phyloP scores from a whole-genome alignment of 345 rosid genomes.

The Pistacia atlantica region DNA sequence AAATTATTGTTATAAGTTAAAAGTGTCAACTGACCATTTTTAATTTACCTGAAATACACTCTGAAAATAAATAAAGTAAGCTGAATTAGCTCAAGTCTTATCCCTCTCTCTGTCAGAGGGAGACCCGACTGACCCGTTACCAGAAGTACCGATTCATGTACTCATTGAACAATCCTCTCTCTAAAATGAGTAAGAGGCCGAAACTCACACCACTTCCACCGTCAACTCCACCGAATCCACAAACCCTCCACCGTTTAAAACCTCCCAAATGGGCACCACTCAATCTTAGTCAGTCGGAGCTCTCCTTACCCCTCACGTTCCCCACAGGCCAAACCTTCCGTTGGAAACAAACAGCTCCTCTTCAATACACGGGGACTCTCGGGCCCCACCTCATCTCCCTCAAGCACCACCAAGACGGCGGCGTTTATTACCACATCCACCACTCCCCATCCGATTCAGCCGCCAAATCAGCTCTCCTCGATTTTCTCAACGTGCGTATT shows the following conservation, averaged over 20 bases:
- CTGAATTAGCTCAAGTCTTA: neutral
- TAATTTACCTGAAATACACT: too few species aligned
- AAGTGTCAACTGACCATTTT: too few species aligned
- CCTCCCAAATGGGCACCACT: slow-evolving; percentile 56
- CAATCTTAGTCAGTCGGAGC: slow-evolving; percentile 60
- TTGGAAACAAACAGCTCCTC: slow-evolving; percentile 78
- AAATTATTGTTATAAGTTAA: too few species aligned
- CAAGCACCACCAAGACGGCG: slow-evolving; percentile 56
- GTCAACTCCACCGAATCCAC: slow-evolving; percentile 32
- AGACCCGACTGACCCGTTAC: neutral
- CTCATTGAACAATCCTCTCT: neutral
- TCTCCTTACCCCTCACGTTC: slow-evolving; percentile 76
- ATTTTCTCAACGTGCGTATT: slow-evolving; percentile 66
- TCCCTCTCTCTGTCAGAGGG: neutral
- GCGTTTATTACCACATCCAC: slow-evolving; percentile 59
- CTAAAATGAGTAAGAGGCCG: slow-evolving; percentile 25
- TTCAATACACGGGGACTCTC: slow-evolving; percentile 72
- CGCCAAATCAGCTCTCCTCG: slow-evolving; percentile 64
- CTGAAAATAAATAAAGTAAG: too few species aligned
- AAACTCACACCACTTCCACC: slow-evolving; percentile 35
- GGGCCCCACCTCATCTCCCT: slow-evolving; percentile 81
- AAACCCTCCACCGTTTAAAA: slow-evolving; percentile 7
- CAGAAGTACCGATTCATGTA: neutral
- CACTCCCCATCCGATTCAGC: slow-evolving; percentile 41
- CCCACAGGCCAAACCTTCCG: slow-evolving; percentile 98